Conservation (phyloP, 805 yeast genomes). For the Torulaspora maleeae region DNA sequence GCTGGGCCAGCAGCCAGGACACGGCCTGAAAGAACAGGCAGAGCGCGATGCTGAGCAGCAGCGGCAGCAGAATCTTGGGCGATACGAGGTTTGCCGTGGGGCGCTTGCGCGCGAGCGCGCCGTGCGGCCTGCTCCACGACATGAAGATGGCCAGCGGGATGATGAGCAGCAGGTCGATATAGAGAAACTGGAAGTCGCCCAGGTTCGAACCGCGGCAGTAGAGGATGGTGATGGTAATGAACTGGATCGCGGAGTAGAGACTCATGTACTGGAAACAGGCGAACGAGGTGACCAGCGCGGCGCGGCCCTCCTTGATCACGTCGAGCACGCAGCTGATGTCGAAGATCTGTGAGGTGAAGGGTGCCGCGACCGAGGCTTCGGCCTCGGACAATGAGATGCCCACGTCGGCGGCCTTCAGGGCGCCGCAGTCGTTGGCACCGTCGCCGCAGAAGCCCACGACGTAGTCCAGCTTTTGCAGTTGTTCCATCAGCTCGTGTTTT, state of each 20-base stretch:
- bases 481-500: conserved; percentile 90
- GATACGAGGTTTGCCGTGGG: conserved; percentile 95
- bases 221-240: conserved; percentile 76
- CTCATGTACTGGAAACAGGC: conserved; percentile 98
- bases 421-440: conserved; percentile 99
- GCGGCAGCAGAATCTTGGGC: conserved; percentile 77
- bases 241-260: conserved; percentile 92
- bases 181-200: conserved; percentile 94
- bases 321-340: conserved; percentile 90
- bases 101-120: conserved; percentile 55
- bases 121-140: conserved; percentile 92
- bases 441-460: conserved; percentile 98
- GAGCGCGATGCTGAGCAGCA: conserved; percentile 70
- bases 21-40: conserved; percentile 59
- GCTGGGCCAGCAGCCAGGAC: conserved; percentile 59
- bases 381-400: conserved; percentile 96
- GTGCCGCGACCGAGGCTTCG: conserved; percentile 98
- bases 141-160: conserved; percentile 92
- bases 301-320: conserved; percentile 91
- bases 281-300: conserved; percentile 90
- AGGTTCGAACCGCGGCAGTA: conserved; percentile 86
- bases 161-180: conserved; percentile 86
- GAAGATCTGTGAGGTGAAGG: conserved; percentile 85
- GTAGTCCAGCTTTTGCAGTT: conserved; percentile 76
- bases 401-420: conserved; percentile 94